Evolutionary conservation across 1,139 yeast species (phyloP).

Genomic region (Oligophagozyma castellii): DNA sequence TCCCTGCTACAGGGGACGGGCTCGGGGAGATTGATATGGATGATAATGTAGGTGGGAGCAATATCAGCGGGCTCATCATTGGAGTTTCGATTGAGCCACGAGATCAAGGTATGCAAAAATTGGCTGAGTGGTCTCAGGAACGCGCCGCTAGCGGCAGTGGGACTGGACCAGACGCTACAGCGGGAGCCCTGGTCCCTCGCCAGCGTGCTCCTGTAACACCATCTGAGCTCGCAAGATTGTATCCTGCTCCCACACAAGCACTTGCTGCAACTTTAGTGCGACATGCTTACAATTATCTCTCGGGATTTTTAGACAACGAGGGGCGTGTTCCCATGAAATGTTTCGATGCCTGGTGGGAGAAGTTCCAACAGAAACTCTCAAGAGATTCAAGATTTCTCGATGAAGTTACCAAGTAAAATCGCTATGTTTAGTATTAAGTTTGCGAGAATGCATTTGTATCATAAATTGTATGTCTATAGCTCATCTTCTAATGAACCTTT

Average conservation of each 20-base stretch:
- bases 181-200: conserved; percentile 22
- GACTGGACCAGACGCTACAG: conserved; percentile 3
- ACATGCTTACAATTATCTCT: conserved; percentile 80
- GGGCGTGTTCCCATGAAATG: conserved; percentile 82
- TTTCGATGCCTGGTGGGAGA: conserved; percentile 94
- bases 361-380: conserved; percentile 58
- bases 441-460: too few relatives aligned
- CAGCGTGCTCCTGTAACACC: conserved; percentile 20
- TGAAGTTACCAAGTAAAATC: conserved; percentile 23
- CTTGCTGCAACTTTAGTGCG: conserved; percentile 80
- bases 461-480: conserved; percentile 6
- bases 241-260: conserved; percentile 28
- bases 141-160: conserved; percentile 6
- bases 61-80: conserved; percentile 35
- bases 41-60: conserved; percentile 14
- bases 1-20: conserved; percentile 14
- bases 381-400: conserved; percentile 77
- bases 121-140: conserved; percentile 19
- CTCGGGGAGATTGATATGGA: conserved; percentile 31
- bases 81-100: conserved; percentile 84
- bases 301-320: conserved; percentile 64
- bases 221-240: conserved; percentile 23
- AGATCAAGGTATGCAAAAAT: conserved; percentile 22
- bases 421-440: too few relatives aligned
- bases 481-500: conserved; percentile 18